Base-by-base conservation (phyloP, 2,329 filamentous ascomycete genomes). In the Exophiala aquamarina region DNA sequence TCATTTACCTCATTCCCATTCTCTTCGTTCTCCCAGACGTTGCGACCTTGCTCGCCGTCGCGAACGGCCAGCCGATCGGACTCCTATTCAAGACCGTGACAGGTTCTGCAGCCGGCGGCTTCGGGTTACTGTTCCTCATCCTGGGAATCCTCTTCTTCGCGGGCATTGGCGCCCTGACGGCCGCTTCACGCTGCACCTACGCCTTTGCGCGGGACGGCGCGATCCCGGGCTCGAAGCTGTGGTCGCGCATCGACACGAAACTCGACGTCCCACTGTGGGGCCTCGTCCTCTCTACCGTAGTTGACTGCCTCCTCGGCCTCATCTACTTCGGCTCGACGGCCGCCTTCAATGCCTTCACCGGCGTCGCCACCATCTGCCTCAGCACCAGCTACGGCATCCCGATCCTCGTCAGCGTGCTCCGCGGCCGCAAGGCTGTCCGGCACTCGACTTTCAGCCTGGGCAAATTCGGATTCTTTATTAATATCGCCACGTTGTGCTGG, bases 121-220 rank as follows among this genome's bases (percentile, higher is more conserved):
- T 75, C 45, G 67, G 70, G 1, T 62, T 77, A 9, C 70, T 75
- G 52, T 61, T 63, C 1, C 55, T 77, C 41, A 67, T 78, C 51
- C 64, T 77, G 18, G 68, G 68, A 4, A 76, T 92, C 54, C 75
- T 91, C 19, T 90, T 91, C 64, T 84, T 89, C 28, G 76, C 74
- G 0, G 73, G 72, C 1, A 57, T 75, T 41, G 71, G 72, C 13
- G 75, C 72, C 52, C 59, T 72, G 42, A 77, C 74, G 4, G 77
- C 73, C 69, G 73, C 77, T 55, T 71, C 70, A 26, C 66, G 75
- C 1, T 64, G 77, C 6, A 74, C 70, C 49, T 78, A 74, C 72
- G 73, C 71, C 14, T 56, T 57, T 26, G 51, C 52, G 7, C 41
- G 54, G 5, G 51, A 55, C 33, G 50, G 52, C 15, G 54, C 46